Conservation (phyloP, 306 rosid species). For the Gynostemma pentaphyllum region DNA sequence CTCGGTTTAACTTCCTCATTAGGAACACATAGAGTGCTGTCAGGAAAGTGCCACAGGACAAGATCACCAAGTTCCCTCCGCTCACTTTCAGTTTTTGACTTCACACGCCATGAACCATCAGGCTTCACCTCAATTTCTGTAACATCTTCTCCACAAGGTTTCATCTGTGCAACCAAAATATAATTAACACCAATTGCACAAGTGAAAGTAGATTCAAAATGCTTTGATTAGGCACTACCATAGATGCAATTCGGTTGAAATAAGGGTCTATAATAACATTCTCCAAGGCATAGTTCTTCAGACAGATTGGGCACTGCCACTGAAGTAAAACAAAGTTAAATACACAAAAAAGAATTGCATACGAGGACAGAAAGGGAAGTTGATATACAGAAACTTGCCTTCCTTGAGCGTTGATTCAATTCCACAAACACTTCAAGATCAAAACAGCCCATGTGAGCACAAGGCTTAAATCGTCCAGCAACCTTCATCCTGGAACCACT, state of each 20-base stretch:
- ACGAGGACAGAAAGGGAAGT: not conserved
- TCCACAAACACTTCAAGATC: slow-evolving; percentile 98
- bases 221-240: slow-evolving; percentile 35
- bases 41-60: slow-evolving; percentile 73
- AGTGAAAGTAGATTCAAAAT: slow-evolving; percentile 1
- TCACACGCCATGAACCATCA: slow-evolving; percentile 95
- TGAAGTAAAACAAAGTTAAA: slow-evolving; percentile 41
- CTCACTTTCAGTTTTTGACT: slow-evolving; percentile 72
- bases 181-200: not conserved
- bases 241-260: slow-evolving; percentile 64
- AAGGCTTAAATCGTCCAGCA: slow-evolving; percentile 96
- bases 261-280: slow-evolving; percentile 80
- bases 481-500: slow-evolving; percentile 98
- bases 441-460: slow-evolving; percentile 91
- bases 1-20: slow-evolving; percentile 30
- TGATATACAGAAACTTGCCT: slow-evolving; percentile 40
- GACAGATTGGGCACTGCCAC: slow-evolving; percentile 99
- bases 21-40: slow-evolving; percentile 37
- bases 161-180: slow-evolving; percentile 48
- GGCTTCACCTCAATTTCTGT: slow-evolving; percentile 89
- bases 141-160: slow-evolving; percentile 77
- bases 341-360: slow-evolving; percentile 7
- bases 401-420: slow-evolving; percentile 90
- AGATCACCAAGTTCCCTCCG: slow-evolving; percentile 61
- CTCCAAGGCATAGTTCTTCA: slow-evolving; percentile 84